These are phyloP conservation scores for Pseudozyma sp. DNA, from an alignment of 1,284 basidiomycete genomes.

Conservation along the genomic window DNA sequence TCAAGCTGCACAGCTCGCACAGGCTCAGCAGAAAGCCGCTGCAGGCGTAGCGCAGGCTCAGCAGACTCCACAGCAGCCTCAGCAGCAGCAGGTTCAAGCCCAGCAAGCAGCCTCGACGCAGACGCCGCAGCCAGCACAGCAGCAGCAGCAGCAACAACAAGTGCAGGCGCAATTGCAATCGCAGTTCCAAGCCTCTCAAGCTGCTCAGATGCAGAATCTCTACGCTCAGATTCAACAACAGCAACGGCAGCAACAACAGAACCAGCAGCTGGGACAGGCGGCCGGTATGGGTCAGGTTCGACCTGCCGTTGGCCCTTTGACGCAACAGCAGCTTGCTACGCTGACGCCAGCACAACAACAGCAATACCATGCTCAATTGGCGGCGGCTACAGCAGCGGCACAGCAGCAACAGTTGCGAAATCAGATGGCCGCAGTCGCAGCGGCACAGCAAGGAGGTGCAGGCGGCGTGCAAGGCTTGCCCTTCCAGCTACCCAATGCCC, in stretches of 20 bases:
- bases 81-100: conserved; percentile 20
- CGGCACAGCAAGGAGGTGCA: conserved; percentile 20
- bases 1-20: conserved; percentile 14
- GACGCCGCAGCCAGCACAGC: conserved; percentile 16
- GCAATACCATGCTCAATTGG: conserved; percentile 46
- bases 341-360: conserved; percentile 44
- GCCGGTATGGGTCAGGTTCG: conserved; percentile 32
- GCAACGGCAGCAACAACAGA: conserved; percentile 38
- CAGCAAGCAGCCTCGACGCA: conserved; percentile 22
- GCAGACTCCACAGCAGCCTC: conserved; percentile 19
- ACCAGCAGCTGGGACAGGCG: conserved; percentile 21
- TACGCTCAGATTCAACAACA: conserved; percentile 52
- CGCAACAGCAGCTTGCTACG: conserved; percentile 34
- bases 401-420: conserved; percentile 48
- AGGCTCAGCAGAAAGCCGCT: conserved; percentile 22
- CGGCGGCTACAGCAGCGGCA: conserved; percentile 41
- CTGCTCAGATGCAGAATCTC: conserved; percentile 48
- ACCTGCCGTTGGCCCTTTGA: conserved; percentile 31
- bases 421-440: conserved; percentile 47
- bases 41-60: conserved; percentile 6
- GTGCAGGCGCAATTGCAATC: conserved; percentile 34
- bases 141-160: conserved; percentile 25
- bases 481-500: conserved; percentile 28
- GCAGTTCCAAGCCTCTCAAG: conserved; percentile 37
- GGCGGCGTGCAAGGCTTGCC: conserved; percentile 16